These are phyloP conservation scores for Exutisphaerella laricina DNA, from an alignment of 2,329 filamentous ascomycete genomes.

Conservation along the genomic window DNA sequence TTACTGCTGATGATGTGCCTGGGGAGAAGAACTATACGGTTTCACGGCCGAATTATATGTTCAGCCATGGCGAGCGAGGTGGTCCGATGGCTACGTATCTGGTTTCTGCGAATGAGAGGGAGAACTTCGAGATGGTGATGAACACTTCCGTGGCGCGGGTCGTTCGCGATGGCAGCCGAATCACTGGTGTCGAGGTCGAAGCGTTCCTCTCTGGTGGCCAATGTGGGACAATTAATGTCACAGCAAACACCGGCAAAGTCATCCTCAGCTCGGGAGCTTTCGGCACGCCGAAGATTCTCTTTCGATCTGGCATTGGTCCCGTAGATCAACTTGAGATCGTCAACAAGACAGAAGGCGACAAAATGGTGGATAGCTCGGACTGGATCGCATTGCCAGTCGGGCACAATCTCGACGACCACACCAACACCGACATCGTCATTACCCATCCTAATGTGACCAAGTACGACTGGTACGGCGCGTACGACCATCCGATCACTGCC, in stretches of 20 bases:
- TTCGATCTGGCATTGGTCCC: constrained; percentile 60
- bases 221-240: constrained; percentile 56
- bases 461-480: constrained; percentile 63
- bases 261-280: constrained; percentile 51
- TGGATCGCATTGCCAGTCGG: constrained; percentile 52
- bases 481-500: constrained; percentile 38
- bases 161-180: constrained; percentile 56
- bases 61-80: constrained; percentile 58
- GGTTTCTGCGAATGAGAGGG: constrained; percentile 52
- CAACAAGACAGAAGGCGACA: constrained; percentile 41
- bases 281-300: constrained; percentile 60
- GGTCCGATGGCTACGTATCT: constrained; percentile 69
- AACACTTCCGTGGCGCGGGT: constrained; percentile 63
- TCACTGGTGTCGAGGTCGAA: constrained; percentile 65
- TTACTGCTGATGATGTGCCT: constrained; percentile 56
- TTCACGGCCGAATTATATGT: constrained; percentile 63
- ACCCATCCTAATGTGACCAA: constrained; percentile 49
- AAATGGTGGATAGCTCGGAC: constrained; percentile 40
- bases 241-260: constrained; percentile 54
- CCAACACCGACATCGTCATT: constrained; percentile 53
- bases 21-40: constrained; percentile 61
- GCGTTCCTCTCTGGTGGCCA: constrained; percentile 50
- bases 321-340: constrained; percentile 47
- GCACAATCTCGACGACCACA: constrained; percentile 48
- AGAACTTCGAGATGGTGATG: constrained; percentile 63